Conservation (phyloP, 2,329 filamentous ascomycete genomes). For the Paracamarosporium sp. region DNA sequence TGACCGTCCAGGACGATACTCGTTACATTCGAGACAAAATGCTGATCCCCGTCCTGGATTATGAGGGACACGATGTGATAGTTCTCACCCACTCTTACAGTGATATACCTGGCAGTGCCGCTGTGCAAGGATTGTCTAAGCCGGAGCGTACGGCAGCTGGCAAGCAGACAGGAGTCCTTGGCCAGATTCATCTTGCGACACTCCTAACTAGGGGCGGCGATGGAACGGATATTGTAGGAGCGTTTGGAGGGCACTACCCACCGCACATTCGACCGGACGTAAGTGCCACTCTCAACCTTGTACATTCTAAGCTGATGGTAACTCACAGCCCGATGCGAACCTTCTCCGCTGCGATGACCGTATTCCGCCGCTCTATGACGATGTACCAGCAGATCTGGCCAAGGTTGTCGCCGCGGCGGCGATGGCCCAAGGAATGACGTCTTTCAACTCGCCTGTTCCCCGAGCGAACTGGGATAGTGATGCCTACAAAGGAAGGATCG, state of each 20-base stretch:
- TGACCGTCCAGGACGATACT: constrained; percentile 16
- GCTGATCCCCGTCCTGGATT: constrained; percentile 19
- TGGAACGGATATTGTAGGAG: constrained; percentile 15
- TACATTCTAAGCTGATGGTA: neutral
- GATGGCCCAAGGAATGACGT: too few species aligned
- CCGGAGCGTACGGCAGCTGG: constrained; percentile 15
- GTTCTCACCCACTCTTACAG: constrained; percentile 25
- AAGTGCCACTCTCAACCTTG: neutral
- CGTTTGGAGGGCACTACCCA: constrained; percentile 21
- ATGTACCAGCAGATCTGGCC: too few species aligned
- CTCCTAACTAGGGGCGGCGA: constrained; percentile 20
- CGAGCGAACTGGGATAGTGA: too few species aligned
- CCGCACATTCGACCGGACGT: constrained; percentile 25
- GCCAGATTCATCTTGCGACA: constrained; percentile 21
- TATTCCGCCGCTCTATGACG: constrained; percentile 18
- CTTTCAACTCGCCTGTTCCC: too few species aligned
- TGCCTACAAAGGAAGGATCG: too few species aligned
- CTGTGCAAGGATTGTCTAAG: constrained; percentile 14
- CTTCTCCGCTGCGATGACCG: constrained; percentile 28
- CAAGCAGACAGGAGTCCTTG: constrained; percentile 25
- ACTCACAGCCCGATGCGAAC: constrained; percentile 14
- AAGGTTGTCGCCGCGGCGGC: too few species aligned
- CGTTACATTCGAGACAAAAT: constrained; percentile 18
- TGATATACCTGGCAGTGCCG: constrained; percentile 21
- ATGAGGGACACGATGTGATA: constrained; percentile 24